Evolutionary conservation across 2,329 filamentous ascomycete species (phyloP).

Genomic region (Fragosphaeria purpurea): DNA sequence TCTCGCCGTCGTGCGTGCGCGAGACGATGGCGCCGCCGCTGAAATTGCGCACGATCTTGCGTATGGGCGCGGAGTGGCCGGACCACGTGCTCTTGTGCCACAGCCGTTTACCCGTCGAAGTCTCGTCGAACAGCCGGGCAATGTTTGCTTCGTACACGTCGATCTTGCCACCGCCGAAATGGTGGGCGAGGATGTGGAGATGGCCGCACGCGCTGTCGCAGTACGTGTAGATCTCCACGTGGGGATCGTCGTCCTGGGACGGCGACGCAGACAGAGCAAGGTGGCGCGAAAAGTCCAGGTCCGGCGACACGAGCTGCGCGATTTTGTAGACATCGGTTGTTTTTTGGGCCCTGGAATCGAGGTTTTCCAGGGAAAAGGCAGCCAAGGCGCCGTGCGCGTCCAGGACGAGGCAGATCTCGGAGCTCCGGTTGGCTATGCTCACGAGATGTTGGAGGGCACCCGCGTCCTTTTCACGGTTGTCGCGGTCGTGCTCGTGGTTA

Average conservation of each 20-base stretch:
- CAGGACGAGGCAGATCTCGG: constrained; percentile 78
- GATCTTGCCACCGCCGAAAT: constrained; percentile 68
- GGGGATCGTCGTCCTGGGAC: constrained; percentile 16
- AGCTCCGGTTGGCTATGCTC: constrained; percentile 71
- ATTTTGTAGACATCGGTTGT: constrained; percentile 73
- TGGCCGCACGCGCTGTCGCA: constrained; percentile 55
- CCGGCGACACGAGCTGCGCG: constrained; percentile 57
- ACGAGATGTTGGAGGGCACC: constrained; percentile 75
- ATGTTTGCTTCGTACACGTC: constrained; percentile 72
- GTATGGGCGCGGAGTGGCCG: constrained; percentile 69
- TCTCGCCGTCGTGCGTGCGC: constrained; percentile 66
- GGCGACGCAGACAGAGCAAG: constrained; percentile 10
- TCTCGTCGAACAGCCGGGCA: constrained; percentile 70
- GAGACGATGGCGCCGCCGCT: constrained; percentile 74
- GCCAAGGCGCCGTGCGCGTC: constrained; percentile 81
- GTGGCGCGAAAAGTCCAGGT: constrained; percentile 34
- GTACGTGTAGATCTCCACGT: constrained; percentile 65
- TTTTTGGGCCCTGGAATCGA: constrained; percentile 59
- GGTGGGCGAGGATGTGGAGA: constrained; percentile 67
- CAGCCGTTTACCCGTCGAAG: constrained; percentile 50
- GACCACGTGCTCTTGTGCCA: constrained; percentile 62
- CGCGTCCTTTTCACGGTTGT: constrained; percentile 38
- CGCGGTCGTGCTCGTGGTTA: too few species aligned
- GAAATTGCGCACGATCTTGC: constrained; percentile 79
- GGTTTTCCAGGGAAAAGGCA: constrained; percentile 84